Evolutionary conservation across 2,329 filamentous ascomycete species (phyloP).

Genomic region (Venturia aucupariae): DNA sequence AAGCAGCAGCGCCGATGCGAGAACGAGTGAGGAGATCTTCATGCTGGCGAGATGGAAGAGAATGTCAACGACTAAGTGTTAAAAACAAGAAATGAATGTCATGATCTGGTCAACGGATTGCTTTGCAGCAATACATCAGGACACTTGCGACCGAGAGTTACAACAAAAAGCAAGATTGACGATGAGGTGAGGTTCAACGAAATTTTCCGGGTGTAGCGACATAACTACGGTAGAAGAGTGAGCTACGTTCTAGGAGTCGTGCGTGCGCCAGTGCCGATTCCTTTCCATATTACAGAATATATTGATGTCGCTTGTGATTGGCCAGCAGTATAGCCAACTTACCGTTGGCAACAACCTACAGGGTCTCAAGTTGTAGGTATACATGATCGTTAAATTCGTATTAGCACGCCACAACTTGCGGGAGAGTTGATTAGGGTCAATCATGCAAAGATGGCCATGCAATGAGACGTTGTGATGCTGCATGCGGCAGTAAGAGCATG

Average conservation of each 20-base stretch:
- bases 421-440: neutral
- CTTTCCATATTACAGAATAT: conserved; percentile 5
- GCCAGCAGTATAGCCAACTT: neutral
- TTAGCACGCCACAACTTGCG: too few relatives aligned
- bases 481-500: neutral
- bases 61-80: neutral
- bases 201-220: neutral
- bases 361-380: too few relatives aligned
- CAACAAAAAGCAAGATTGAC: neutral
- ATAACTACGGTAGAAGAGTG: neutral
- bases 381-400: too few relatives aligned
- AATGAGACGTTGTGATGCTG: neutral
- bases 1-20: neutral
- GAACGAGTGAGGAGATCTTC: neutral
- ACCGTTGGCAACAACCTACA: neutral
- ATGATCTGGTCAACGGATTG: neutral
- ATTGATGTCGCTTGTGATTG: neutral
- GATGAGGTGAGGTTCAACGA: neutral
- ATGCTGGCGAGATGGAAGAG: neutral
- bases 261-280: neutral
- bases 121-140: neutral
- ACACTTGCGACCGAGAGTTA: neutral
- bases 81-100: neutral
- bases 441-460: neutral
- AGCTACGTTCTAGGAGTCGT: neutral